Evolutionary conservation across 257 asterid species (phyloP), one percentile per base, ranked within the genome.

Genomic region (Solanum neorickii): DNA sequence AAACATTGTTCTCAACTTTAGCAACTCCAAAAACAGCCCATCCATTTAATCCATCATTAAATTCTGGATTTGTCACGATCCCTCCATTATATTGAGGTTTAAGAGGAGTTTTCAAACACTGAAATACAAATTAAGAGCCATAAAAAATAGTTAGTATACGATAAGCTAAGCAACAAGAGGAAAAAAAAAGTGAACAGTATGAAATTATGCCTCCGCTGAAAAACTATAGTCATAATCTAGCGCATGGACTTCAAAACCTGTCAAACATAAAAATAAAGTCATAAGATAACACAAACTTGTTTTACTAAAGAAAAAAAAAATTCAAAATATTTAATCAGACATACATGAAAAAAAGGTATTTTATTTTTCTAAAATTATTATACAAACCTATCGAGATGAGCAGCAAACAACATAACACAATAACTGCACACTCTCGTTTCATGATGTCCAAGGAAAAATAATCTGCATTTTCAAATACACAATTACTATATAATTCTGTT

Each of bases 81-180:
- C 93, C 93, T 62, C 93, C 92, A 21, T 52, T 27, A 82, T 91
- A 91, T 41, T 90, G 92, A 83, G 93, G 90, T 46, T 83, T 83
- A 41, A 90, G 82, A 60, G 93, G 93, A 8, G 80, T 86, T 87
- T 76, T 68, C 87, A 90, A 84, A 75, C 93, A 91, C 92, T 91
- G 39, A 35, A 35, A 35, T 35, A 1, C 39, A 35, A 35, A 35
- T 35, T 35, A 35, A 35, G 39, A 35, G 6, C 39, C 39, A 35
- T 35, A 35, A 35, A 35, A 35, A 35, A 35, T 35, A 35, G 5
- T 35, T 35, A 35, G 7, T 35, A 35, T 5, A 5, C 39, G 39
- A 35, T 35, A 35, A 35, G 39, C 39, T 35, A 35, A 5, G 7
- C 39, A 1, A 35, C 25, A 8, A 78, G 25, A 78, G 5, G 27